These are phyloP conservation scores for Phlyctochytrium arcticum DNA, from an alignment of 192 early-diverging fungal species.

Conservation along the genomic window DNA sequence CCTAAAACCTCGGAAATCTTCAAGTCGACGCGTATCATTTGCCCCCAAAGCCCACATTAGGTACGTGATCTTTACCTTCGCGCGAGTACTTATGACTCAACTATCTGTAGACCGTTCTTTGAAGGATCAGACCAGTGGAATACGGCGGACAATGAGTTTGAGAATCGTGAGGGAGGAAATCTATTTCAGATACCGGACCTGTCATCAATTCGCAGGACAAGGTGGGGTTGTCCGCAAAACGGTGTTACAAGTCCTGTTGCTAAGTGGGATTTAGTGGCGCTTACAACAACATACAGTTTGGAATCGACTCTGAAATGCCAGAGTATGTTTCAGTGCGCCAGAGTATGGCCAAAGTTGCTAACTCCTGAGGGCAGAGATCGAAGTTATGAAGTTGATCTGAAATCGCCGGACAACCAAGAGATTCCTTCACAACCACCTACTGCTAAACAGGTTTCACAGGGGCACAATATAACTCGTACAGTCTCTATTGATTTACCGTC, in stretches of 20 bases:
- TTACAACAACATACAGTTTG: neutral
- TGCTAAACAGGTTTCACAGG: too few relatives aligned
- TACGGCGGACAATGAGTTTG: neutral
- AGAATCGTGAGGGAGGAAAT: too few relatives aligned
- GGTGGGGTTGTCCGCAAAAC: neutral
- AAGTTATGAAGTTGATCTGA: conserved; percentile 17
- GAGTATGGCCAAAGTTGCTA: neutral
- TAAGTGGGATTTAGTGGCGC: neutral
- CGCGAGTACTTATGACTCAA: neutral
- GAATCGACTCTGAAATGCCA: neutral
- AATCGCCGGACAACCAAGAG: neutral
- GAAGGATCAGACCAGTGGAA: neutral
- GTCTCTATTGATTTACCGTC: too few relatives aligned
- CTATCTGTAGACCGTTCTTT: neutral
- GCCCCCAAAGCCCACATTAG: conserved; percentile 13
- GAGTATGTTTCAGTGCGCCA: neutral
- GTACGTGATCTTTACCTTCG: neutral
- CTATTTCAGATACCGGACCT: conserved; percentile 20
- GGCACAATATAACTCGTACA: too few relatives aligned
- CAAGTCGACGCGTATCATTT: conserved; percentile 20
- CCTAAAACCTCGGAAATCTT: conserved; percentile 18
- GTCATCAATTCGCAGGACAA: conserved; percentile 14
- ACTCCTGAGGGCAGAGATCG: neutral
- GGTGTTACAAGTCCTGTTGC: neutral
- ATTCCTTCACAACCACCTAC: too few relatives aligned